Evolutionary conservation across 2,329 filamentous ascomycete genomes (phyloP).

Genomic region (Paraconiothyrium brasiliense): DNA sequence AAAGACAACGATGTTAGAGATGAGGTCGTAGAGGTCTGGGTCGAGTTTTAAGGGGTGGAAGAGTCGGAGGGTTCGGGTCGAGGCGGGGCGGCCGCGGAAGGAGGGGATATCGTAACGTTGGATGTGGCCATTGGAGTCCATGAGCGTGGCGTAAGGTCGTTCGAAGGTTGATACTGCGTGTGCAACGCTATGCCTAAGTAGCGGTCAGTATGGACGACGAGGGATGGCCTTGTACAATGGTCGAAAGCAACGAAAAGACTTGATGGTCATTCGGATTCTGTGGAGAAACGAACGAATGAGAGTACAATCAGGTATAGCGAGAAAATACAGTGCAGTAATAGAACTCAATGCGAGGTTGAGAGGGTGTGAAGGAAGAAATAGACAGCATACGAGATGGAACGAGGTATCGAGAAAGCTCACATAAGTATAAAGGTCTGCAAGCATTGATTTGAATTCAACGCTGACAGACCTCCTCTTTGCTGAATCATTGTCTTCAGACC

Average conservation of each 20-base stretch:
- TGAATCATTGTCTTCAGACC: constrained; percentile 44
- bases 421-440: constrained; percentile 45
- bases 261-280: no score
- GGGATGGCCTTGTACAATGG: no score
- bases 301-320: no score
- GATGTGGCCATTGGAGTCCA: constrained; percentile 27
- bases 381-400: neutral
- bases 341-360: neutral
- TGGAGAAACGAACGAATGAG: no score
- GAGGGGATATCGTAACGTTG: constrained; percentile 35
- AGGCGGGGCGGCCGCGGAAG: constrained; percentile 23
- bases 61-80: constrained; percentile 26
- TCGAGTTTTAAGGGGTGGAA: constrained; percentile 33
- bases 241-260: no score
- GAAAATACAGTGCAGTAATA: neutral
- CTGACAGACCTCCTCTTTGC: constrained; percentile 45
- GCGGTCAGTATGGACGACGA: constrained; percentile 16
- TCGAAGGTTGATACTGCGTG: constrained; percentile 43
- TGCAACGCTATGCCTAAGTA: constrained; percentile 43
- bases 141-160: constrained; percentile 38
- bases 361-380: neutral
- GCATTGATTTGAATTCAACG: constrained; percentile 37
- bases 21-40: constrained; percentile 29
- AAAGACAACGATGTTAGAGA: constrained; percentile 30
- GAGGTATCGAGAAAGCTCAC: constrained; percentile 28